Evolutionary conservation across 1,284 basidiomycete species (phyloP).

Genomic region (Boletellus deceptivus): DNA sequence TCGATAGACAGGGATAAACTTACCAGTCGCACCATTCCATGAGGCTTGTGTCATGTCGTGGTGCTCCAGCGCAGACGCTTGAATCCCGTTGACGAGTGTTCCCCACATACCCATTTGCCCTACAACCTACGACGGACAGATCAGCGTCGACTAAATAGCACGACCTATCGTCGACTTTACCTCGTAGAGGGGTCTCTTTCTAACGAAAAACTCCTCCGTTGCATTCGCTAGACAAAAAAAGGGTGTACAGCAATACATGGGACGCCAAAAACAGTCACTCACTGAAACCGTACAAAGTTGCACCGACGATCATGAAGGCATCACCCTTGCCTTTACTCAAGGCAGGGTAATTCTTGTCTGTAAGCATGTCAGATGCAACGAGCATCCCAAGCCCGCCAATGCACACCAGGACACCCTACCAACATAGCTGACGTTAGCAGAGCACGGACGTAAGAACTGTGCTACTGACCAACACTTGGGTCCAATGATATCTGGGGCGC

Average conservation of each 20-base stretch:
- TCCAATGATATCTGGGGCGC: conserved; percentile 78
- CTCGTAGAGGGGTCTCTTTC: conserved; percentile 77
- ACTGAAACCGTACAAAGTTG: conserved; percentile 84
- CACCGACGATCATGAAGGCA: conserved; percentile 81
- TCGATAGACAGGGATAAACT: conserved; percentile 18
- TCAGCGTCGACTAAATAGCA: background rate
- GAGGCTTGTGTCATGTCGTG: conserved; percentile 56
- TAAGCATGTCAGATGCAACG: conserved; percentile 69
- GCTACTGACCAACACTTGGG: conserved; percentile 63
- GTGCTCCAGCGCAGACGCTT: conserved; percentile 76
- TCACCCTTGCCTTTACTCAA: conserved; percentile 73
- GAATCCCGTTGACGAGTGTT: conserved; percentile 72
- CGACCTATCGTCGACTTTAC: conserved; percentile 25
- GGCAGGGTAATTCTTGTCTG: conserved; percentile 69
- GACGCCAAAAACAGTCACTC: conserved; percentile 29
- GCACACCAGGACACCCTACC: conserved; percentile 71
- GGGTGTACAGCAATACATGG: background rate
- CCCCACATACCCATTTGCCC: conserved; percentile 86
- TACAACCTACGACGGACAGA: conserved; percentile 49
- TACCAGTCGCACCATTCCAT: conserved; percentile 72
- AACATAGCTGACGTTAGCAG: background rate
- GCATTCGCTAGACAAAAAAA: conserved; percentile 62
- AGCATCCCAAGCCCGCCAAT: conserved; percentile 75
- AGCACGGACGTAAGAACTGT: background rate
- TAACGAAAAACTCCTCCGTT: conserved; percentile 83